phyloP scores from a whole-genome alignment of 192 early-diverging fungal species.

The Coemansia sp. region DNA sequence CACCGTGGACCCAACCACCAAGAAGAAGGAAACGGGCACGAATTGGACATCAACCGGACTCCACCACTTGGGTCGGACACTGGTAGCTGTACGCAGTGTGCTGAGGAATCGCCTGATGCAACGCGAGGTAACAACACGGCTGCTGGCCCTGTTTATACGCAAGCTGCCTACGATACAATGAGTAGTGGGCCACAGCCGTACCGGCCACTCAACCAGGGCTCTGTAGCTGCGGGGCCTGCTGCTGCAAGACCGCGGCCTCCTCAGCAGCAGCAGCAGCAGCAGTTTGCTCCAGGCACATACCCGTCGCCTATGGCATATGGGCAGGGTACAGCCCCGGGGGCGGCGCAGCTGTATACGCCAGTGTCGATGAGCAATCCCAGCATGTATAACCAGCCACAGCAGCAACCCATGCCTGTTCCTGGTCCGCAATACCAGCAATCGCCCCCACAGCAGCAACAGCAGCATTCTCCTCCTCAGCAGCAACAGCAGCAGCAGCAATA shows the following conservation, averaged over 20 bases:
- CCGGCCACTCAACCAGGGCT: not conserved
- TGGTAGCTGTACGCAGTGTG: not conserved
- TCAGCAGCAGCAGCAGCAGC: constrained; percentile 6
- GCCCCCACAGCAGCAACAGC: constrained; percentile 5
- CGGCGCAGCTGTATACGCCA: constrained; percentile 1
- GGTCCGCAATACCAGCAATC: constrained; percentile 1
- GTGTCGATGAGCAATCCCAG: constrained; percentile 5
- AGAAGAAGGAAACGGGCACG: not conserved
- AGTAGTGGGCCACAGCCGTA: constrained; percentile 21
- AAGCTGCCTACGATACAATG: not conserved
- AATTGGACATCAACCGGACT: not conserved
- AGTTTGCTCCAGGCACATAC: not conserved
- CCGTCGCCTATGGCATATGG: not conserved
- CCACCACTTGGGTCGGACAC: not conserved
- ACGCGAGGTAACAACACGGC: constrained; percentile 10
- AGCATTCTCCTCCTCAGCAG: not conserved
- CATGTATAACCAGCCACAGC: constrained; percentile 1
- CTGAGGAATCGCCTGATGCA: not conserved
- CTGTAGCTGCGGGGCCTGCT: not conserved
- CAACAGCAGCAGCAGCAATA: constrained; percentile 4
- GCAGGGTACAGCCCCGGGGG: not conserved
- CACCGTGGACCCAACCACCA: not conserved
- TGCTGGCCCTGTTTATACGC: constrained; percentile 2
- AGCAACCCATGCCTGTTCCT: not conserved
- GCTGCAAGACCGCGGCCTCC: not conserved